phyloP scores from a whole-genome alignment of 2,329 filamentous ascomycete species.

The Monosporascus sp. region DNA sequence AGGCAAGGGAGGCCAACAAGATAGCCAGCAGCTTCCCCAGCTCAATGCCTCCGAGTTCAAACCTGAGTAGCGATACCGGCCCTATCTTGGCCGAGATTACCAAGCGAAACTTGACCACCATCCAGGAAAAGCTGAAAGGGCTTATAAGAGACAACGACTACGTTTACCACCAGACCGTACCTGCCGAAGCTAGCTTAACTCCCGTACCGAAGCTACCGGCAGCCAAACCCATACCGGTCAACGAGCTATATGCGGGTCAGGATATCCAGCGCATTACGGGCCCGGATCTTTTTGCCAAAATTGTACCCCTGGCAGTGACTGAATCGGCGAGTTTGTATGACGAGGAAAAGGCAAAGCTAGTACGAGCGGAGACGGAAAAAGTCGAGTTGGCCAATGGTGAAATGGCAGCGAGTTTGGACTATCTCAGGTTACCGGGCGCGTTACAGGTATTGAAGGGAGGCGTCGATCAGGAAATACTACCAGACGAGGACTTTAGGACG shows the following conservation, averaged over 20 bases:
- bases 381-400: slow-evolving; percentile 91
- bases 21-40: slow-evolving; percentile 75
- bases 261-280: slow-evolving; percentile 97
- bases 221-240: slow-evolving; percentile 94
- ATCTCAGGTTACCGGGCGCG: slow-evolving; percentile 82
- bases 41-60: slow-evolving; percentile 73
- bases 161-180: slow-evolving; percentile 92
- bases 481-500: slow-evolving; percentile 84
- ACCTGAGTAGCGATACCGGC: slow-evolving; percentile 76
- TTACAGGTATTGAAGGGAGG: slow-evolving; percentile 89
- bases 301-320: slow-evolving; percentile 91
- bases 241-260: slow-evolving; percentile 92
- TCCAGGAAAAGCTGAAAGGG: slow-evolving; percentile 74
- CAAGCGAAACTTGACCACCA: slow-evolving; percentile 72
- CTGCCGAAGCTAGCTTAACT: slow-evolving; percentile 74
- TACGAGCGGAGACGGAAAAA: slow-evolving; percentile 87
- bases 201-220: slow-evolving; percentile 87
- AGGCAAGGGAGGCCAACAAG: slow-evolving; percentile 72
- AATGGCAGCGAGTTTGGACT: slow-evolving; percentile 92
- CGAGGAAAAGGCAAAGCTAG: slow-evolving; percentile 94
- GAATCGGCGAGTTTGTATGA: slow-evolving; percentile 96
- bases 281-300: slow-evolving; percentile 93
- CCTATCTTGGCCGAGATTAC: slow-evolving; percentile 70
- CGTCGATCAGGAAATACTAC: slow-evolving; percentile 79
- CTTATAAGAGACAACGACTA: slow-evolving; percentile 93